phyloP scores from a whole-genome alignment of 2,329 filamentous ascomycete genomes.

The Venturia pyrina region DNA sequence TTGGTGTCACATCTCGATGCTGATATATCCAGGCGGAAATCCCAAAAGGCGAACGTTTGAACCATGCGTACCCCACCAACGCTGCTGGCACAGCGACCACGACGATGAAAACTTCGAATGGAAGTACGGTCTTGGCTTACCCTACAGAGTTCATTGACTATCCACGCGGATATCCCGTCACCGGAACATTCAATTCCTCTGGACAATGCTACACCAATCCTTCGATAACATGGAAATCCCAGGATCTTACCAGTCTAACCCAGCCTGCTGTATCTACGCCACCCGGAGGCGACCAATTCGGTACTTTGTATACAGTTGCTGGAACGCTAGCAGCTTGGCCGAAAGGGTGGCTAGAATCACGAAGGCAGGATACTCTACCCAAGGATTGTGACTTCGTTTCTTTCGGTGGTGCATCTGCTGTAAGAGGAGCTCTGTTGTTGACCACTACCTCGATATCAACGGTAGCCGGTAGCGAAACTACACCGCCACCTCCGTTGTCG shows the following conservation, averaged over 20 bases:
- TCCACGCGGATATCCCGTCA: not conserved
- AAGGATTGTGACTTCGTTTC: not conserved
- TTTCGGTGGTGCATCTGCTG: not conserved
- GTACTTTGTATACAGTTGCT: not conserved
- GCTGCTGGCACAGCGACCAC: not conserved
- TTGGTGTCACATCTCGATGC: not conserved
- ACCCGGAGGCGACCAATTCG: not conserved
- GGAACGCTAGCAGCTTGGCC: not conserved
- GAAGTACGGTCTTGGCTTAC: not conserved
- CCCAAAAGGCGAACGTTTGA: not conserved
- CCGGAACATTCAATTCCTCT: not conserved
- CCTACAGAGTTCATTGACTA: not conserved
- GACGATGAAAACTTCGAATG: not conserved
- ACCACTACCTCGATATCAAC: not conserved
- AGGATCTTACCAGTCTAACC: not conserved
- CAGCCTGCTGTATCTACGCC: not conserved
- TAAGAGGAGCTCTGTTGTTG: not conserved
- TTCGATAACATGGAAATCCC: conserved; percentile 1
- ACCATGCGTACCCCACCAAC: not conserved
- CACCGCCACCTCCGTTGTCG: not conserved
- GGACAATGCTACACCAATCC: not conserved
- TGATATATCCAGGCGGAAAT: not conserved
- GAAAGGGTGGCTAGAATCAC: not conserved
- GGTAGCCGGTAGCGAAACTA: not conserved
- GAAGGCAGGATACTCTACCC: not conserved